A percentile compares a stretch with the other conserved stretches of the same genome.
Evolutionary conservation across 1,139 yeast genomes (phyloP).

Genomic region (Arxiozyma telluris): DNA sequence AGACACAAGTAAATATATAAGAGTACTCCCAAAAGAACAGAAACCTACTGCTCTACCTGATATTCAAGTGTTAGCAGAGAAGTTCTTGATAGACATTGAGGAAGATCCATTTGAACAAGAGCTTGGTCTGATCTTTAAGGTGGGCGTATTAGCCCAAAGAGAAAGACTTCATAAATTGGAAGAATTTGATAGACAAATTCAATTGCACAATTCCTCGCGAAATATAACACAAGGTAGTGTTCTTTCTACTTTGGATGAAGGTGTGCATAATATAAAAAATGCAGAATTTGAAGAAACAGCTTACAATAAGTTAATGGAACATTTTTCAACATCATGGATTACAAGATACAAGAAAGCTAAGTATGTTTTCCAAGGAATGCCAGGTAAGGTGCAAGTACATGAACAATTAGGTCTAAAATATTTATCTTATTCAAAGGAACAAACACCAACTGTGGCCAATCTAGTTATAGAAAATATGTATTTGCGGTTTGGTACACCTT

Average conservation of each 20-base stretch:
- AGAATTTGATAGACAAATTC: conserved; percentile 32
- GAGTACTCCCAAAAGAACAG: conserved; percentile 37
- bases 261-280: neutral
- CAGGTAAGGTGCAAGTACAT: conserved; percentile 15
- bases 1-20: conserved; percentile 33
- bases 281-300: conserved; percentile 7
- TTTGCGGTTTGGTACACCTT: conserved; percentile 43
- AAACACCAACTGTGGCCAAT: conserved; percentile 22
- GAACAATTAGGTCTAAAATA: conserved; percentile 15
- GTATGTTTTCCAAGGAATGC: conserved; percentile 32
- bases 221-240: neutral
- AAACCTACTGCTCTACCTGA: conserved; percentile 45
- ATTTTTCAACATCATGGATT: conserved; percentile 51
- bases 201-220: neutral
- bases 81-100: conserved; percentile 31
- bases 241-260: neutral
- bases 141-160: conserved; percentile 62
- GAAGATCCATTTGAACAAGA: conserved; percentile 87
- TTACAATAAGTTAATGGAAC: conserved; percentile 28
- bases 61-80: conserved; percentile 42
- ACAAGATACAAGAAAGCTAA: conserved; percentile 41
- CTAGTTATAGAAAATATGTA: conserved; percentile 40
- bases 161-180: conserved; percentile 48
- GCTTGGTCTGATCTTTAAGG: conserved; percentile 58
- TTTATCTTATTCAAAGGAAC: conserved; percentile 15